Base-by-base conservation (phyloP, 306 rosid genomes). In the Acacia acuminata region DNA sequence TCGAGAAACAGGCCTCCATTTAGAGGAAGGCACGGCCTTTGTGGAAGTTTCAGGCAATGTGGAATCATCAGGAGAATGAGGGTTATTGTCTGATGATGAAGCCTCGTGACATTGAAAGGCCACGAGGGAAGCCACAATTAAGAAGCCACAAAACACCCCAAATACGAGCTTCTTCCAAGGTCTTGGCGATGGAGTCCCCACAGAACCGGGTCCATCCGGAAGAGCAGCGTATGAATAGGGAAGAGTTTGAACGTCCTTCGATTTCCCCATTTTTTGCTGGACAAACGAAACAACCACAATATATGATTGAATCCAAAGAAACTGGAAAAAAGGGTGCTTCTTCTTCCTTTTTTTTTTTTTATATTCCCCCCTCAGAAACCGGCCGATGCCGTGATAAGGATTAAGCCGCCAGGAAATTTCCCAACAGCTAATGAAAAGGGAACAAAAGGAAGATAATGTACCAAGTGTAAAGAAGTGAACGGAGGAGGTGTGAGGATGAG, bases 201-300 rank as follows among this genome's bases (percentile, higher is more conserved):
- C 63, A 4, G 77, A 3, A 51, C 60, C 27, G 64, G 87, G 81
- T 43, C 77, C 92, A 22, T 56, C 55, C 3, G 83, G 83, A 8
- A 91, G 81, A 36, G 90, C 84, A 63, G 50, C 10, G 65, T 84
- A 86, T 58, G 91, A 79, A 71, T n/a, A 73, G 17, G 92, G 88
- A 11, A 90, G 86, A 72, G 17, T 17, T 2, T 47, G 68, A 45
- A 38, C 22, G 36, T 24, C 56, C 3, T 1, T 71, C n/a, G 76
- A 44, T 22, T 19, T 17, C 32, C 76, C 76, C 76, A 71, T 71
- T 71, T 10, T 44, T 22, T 7, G 16, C 4, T 16, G 5, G 14
- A 5, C 32, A n/a, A 9, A 60, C 11, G 4, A 0, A 64, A 27
- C 40, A 64, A 30, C 69, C 40, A 67, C 70, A 64, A 61, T 61